Conservation (phyloP, 495 filamentous ascomycete genomes). For the Podospora australis region DNA sequence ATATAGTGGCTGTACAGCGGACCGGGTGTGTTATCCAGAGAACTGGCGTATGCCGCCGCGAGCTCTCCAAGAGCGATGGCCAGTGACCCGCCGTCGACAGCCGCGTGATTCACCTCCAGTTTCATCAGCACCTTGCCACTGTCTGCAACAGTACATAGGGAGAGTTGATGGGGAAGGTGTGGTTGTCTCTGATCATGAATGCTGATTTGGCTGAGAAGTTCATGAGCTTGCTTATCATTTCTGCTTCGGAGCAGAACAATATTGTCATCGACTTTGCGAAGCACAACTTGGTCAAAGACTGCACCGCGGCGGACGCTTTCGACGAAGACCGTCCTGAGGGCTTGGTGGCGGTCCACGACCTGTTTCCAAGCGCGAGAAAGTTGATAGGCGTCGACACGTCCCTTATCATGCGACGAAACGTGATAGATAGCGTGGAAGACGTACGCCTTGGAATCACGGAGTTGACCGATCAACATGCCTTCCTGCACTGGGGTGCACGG, state of each 20-base stretch:
- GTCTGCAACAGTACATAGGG: conserved; percentile 16
- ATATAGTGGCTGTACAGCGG: conserved; percentile 53
- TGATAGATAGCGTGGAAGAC: conserved; percentile 20
- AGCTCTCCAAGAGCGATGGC: conserved; percentile 28
- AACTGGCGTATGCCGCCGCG: conserved; percentile 38
- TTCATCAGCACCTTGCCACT: conserved; percentile 14
- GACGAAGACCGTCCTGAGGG: conserved; percentile 50
- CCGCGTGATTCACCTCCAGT: conserved; percentile 22
- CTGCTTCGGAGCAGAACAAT: conserved; percentile 8
- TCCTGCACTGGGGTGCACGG: conserved; percentile 62
- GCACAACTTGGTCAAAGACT: conserved; percentile 23
- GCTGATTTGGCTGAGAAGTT: conserved; percentile 4
- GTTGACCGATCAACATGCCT: conserved; percentile 33
- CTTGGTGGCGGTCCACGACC: conserved; percentile 47
- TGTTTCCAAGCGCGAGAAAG: conserved; percentile 46
- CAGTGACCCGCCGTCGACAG: conserved; percentile 27
- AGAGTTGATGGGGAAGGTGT: conserved; percentile 20
- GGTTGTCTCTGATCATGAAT: conserved; percentile 5
- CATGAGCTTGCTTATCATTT: conserved; percentile 8
- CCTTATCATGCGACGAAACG: conserved; percentile 5
- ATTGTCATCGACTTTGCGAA: conserved; percentile 9
- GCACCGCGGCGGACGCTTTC: conserved; percentile 46
- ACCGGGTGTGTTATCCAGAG: conserved; percentile 20
- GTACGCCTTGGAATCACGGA: conserved; percentile 17
- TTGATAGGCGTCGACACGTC: conserved; percentile 30